phyloP scores from a whole-genome alignment of 306 rosid species.

The Vachellia pachyceras region DNA sequence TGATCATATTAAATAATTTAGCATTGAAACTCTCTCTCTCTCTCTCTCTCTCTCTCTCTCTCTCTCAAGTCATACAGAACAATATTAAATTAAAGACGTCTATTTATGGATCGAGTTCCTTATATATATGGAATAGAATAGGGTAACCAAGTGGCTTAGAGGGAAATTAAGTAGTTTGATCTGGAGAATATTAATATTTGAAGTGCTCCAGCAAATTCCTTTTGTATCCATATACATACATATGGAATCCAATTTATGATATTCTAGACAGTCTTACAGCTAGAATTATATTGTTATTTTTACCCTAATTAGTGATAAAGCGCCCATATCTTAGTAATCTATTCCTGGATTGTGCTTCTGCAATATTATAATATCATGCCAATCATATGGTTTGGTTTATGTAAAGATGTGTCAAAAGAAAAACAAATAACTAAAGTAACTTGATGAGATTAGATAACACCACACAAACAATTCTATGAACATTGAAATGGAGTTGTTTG shows the following conservation, averaged over 20 bases:
- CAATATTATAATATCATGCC: conserved; percentile 2
- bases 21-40: too few species aligned
- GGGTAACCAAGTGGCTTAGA: not conserved
- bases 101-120: too few species aligned
- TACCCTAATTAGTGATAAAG: not conserved
- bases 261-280: not conserved
- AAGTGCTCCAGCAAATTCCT: conserved; percentile 17
- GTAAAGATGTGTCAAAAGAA: not conserved
- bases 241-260: conserved; percentile 39
- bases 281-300: not conserved
- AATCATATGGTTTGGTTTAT: not conserved
- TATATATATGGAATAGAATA: too few species aligned
- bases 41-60: too few species aligned
- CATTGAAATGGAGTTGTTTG: conserved; percentile 38
- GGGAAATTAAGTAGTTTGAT: not conserved
- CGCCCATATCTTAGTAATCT: conserved; percentile 9
- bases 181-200: not conserved
- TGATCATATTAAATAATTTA: too few species aligned
- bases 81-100: too few species aligned
- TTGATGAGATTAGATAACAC: not conserved
- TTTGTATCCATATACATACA: not conserved
- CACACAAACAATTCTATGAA: not conserved
- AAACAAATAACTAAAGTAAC: not conserved
- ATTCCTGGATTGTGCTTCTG: not conserved
- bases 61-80: too few species aligned